A percentile compares a stretch with the other conserved stretches of the same genome.
Conservation (phyloP, 2,329 filamentous ascomycete species). For the Penicillium oxalicum region DNA sequence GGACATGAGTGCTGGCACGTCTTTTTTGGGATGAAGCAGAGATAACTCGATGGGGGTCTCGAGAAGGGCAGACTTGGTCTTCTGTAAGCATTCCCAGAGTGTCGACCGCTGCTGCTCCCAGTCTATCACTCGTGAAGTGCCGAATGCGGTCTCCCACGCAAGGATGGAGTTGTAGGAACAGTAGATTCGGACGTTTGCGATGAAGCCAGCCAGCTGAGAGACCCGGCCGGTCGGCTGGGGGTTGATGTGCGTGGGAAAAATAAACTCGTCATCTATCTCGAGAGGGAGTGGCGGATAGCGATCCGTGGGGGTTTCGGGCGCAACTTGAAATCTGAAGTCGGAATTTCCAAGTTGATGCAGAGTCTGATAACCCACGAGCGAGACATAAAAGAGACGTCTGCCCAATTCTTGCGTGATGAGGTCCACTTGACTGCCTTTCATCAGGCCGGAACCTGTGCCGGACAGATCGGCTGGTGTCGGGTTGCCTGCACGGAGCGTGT, state of each 20-base stretch:
- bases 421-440: slow-evolving; percentile 20
- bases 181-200: slow-evolving; percentile 70
- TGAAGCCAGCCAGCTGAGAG: slow-evolving; percentile 73
- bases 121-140: slow-evolving; percentile 66
- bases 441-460: slow-evolving; percentile 9
- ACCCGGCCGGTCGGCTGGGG: slow-evolving; percentile 62
- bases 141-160: slow-evolving; percentile 76
- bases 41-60: slow-evolving; percentile 64
- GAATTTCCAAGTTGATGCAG: slow-evolving; percentile 70
- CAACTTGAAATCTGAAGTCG: slow-evolving; percentile 66
- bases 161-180: slow-evolving; percentile 72
- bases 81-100: slow-evolving; percentile 63
- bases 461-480: slow-evolving; percentile 19
- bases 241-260: slow-evolving; percentile 64
- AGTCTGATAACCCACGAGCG: slow-evolving; percentile 69
- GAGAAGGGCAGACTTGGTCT: slow-evolving; percentile 63
- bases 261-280: slow-evolving; percentile 78
- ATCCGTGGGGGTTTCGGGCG: slow-evolving; percentile 67
- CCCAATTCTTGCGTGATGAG: slow-evolving; percentile 45
- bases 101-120: slow-evolving; percentile 72
- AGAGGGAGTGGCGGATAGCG: slow-evolving; percentile 73
- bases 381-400: slow-evolving; percentile 69
- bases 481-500: slow-evolving; percentile 18
- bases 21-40: slow-evolving; percentile 37
- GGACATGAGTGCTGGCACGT: slow-evolving; percentile 6